phyloP scores from a whole-genome alignment of 1,284 basidiomycete genomes.

The Wallemia hederae region DNA sequence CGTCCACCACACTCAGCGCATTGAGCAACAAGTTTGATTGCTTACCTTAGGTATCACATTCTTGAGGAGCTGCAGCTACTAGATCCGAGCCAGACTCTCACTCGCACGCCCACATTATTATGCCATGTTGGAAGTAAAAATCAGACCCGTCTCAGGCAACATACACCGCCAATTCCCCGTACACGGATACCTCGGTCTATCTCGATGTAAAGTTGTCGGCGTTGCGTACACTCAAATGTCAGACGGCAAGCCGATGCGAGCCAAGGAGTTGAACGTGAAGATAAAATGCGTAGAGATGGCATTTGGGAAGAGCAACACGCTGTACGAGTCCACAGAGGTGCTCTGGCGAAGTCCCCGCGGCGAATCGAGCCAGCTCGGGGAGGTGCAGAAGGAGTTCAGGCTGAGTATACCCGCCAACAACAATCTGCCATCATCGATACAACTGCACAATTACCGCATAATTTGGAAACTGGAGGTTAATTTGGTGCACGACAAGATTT shows the following conservation, averaged over 20 bases:
- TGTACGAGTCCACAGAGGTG: background rate
- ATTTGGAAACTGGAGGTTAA: background rate
- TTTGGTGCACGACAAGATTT: background rate
- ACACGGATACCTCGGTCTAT: background rate
- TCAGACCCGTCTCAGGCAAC: background rate
- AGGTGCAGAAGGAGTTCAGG: background rate
- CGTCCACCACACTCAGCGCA: too few species aligned
- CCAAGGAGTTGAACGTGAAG: background rate
- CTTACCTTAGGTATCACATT: too few species aligned
- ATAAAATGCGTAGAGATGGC: background rate
- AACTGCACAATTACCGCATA: background rate
- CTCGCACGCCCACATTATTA: too few species aligned
- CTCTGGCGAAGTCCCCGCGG: background rate
- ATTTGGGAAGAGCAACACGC: background rate
- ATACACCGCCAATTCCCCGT: background rate
- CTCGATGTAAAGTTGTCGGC: background rate
- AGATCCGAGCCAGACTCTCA: too few species aligned
- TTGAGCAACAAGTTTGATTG: too few species aligned
- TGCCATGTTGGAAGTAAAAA: background rate
- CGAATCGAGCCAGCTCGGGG: background rate
- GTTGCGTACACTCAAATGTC: background rate
- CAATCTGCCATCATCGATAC: background rate
- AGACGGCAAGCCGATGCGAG: background rate
- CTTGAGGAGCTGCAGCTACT: too few species aligned
- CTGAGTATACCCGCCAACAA: background rate